phyloP scores from a whole-genome alignment of 129 eudicot genomes.

The Calendula officinalis region DNA sequence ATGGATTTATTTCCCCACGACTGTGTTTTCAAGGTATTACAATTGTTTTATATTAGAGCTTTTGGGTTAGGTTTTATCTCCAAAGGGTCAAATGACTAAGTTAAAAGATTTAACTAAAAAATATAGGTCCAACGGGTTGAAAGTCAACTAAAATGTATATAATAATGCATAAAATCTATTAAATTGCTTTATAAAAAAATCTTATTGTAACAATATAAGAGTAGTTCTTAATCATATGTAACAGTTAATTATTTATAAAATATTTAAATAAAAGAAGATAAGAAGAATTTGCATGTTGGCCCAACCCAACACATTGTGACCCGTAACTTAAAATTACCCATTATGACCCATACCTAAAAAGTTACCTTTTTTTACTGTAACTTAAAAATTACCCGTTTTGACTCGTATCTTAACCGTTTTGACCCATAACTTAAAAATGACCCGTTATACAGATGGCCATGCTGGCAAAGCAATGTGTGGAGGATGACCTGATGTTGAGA shows the following conservation, averaged over 20 bases:
- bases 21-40: constrained; percentile 90
- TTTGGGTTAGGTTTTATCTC: background rate
- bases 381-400: no score
- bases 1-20: constrained; percentile 90
- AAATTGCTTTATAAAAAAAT: background rate
- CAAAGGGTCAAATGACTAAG: background rate
- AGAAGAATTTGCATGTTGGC: no score
- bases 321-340: no score
- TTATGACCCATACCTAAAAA: background rate
- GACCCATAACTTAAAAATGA: no score
- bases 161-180: background rate
- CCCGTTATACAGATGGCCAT: constrained; percentile 56
- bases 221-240: background rate
- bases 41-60: background rate
- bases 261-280: background rate
- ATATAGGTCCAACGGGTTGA: background rate
- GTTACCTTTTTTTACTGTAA: background rate
- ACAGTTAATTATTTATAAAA: background rate
- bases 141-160: background rate
- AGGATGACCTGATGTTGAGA: constrained; percentile 71
- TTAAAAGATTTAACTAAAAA: background rate
- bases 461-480: constrained; percentile 85
- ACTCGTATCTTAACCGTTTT: no score
- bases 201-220: background rate
- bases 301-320: no score